Evolutionary conservation across 2,329 filamentous ascomycete genomes (phyloP), one percentile per base, ranked within the genome.

Genomic region (Epichloe typhina): DNA sequence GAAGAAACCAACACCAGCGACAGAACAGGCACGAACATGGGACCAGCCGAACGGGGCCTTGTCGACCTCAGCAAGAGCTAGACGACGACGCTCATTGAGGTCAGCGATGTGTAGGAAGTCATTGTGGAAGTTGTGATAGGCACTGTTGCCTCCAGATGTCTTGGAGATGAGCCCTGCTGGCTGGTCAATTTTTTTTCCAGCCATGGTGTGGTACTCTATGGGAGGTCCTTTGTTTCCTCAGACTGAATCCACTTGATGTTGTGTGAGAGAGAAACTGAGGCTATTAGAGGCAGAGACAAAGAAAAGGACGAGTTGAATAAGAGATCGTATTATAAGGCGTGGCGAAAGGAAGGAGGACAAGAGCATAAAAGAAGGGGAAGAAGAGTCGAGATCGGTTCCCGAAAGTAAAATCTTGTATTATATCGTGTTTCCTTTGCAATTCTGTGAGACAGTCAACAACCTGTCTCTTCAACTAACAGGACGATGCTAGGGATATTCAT

Each of bases 1-100:
- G 69, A 93, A 93, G 79, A 94, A 93, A 58, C 87, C 88, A 54
- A 91, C 84, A 59, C 88, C 87, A 33, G 86, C 86, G 23, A 91
- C 86, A 8, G 86, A 69, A 50, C 86, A 78, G 52, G 86, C 84
- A 40, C 86, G 79, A 52, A 90, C 79, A 62, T 93, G 87, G 64
- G 89, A 88, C 86, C 86, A 91, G 61, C 86, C 84, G 54, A 91
- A 90, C 3, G 82, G 82, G 9, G 85, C 86, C 69, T 84, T 84
- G 71, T 91, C 86, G 58, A 91, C 84, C 67, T 90, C 84, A 38
- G 85, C 84, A 49, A 93, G 82, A 41, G 87, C 87, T 35, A 88
- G 79, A 55, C 86, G 79, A 57, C 87, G 77, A 51, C 86, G 82
- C 73, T 91, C 86, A 57, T 88, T 88, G 53, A 84, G 79, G 64